Base-by-base conservation (phyloP, 2,329 filamentous ascomycete genomes). In the Colletotrichum sp. region DNA sequence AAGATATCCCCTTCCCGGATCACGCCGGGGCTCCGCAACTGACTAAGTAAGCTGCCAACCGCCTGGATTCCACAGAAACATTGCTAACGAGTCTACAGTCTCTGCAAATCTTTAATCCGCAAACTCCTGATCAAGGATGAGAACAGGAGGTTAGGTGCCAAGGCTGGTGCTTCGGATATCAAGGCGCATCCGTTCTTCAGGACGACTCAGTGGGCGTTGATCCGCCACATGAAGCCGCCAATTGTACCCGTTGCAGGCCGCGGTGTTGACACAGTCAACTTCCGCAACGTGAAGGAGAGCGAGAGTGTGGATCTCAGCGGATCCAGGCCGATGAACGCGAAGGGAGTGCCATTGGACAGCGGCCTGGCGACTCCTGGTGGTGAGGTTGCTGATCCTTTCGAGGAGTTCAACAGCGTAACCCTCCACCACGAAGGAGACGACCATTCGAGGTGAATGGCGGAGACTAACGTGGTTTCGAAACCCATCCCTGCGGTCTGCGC, bases 111-210 rank as follows among this genome's bases (percentile, higher is more conserved):
- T 6, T 88, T 99, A 77, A 98, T 99, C 83, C 93, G 97, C 79
- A 99, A 99, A 86, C 91, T 99, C 16, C 90, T 99, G 60, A 99
- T 99, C 89, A 99, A 99, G 86, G 97, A 99, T 80, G 97, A 99
- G 86, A 96, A 96, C 76, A 94, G 96, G 77, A 94, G 97, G 76
- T 91, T 99, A 59, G 97, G 97, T 76, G 98, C 97, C 65, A 94
- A 97, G 77, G 97, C 97, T 4, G 97, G 97, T 77, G 97, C 97
- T 10, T 98, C 96, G 2, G 97, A 99, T 85, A 98, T 99, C 84
- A 99, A 99, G 87, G 93, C 89, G 3, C 97, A 99, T 82, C 95
- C 96, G 13, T 99, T 99, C 89, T 99, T 99, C 91, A 93, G 96
- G 77, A 94, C 94, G 18, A 99, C 96, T 5, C 96, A 98, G 83